Base-by-base conservation (phyloP, 2,329 filamentous ascomycete species). In the Thielaviopsis populi region DNA sequence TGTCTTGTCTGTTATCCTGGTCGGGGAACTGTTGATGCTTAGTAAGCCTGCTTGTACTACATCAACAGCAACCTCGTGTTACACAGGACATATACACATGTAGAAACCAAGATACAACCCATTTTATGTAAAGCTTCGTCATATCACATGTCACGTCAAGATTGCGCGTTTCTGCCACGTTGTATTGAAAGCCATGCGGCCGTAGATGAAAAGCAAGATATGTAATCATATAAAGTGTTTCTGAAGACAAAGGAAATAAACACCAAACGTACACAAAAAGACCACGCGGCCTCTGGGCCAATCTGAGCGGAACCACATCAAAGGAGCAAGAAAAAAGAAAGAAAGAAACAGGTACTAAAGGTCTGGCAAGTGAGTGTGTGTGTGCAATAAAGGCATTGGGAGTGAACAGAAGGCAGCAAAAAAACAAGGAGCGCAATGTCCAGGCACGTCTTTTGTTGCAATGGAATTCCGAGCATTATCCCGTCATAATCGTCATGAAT, bases 351-450 rank as follows among this genome's bases (percentile, higher is more conserved):
- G 6, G 50, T 15, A 27, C n/a, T n/a, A n/a, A n/a, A n/a, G n/a
- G 27, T 56, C 17, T 56, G 13, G 15, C 53, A 33, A 56, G 53
- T n/a, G 30, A 56, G 53, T 37, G 27, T 37, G 10, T 56, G n/a
- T n/a, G 3, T 2, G 24, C 1, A 66, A 62, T 62, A 67, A 63
- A 48, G 56, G 61, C 61, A 66, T 19, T 56, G 27, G 24, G 24
- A 65, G 59, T 67, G 59, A 61, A 50, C 62, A 62, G 65, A 17
- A 58, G 67, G 8, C 65, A 19, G 40, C 41, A 63, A 54, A 63
- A 63, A 48, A 67, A 66, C 27, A 46, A 65, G 59, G 7, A 42
- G 42, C 24, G 40, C 61, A 3, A 33, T 6, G n/a, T 37, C 13
- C n/a, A 24, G 22, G 6, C 40, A 17, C 27, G 13, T 42, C 30